Evolutionary conservation across 176 grass and related monocot species (phyloP), one percentile per base, ranked within the genome.

Genomic region (Aegilops longissima): DNA sequence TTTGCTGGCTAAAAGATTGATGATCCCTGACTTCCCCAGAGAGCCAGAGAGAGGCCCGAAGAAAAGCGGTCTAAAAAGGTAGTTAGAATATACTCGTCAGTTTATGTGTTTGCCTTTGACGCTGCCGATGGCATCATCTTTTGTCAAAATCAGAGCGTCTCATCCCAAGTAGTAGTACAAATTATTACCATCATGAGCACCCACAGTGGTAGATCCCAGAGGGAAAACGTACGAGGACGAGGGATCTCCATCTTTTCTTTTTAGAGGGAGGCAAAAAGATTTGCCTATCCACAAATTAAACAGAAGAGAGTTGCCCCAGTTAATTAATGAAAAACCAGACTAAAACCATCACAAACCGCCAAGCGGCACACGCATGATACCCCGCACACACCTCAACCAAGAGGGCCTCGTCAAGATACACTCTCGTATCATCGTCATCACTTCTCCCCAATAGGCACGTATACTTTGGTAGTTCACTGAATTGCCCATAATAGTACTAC

Each of bases 1-100:
- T 91, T 80, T 85, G 85, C 90, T 77, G 77, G 47, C 21, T 77
- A 80, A 88, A 91, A 87, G 86, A 91, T 81, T 69, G 82, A 80
- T 86, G 88, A 88, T 85, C 86, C 77, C 54, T 62, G 49, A 9
- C 20, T 64, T 49, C 77, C 77, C 78, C 85, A 69, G 20, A 68
- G 20, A 68, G 65, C 85, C 49, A 51, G 49, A 47, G 44, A 12
- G 47, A 54, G 51, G 16, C 51, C 16, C 16, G 24, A 59, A 88
- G 62, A 80, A 51, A 77, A 78, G 31, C 47, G 16, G 38, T 56
- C 31, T 70, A 29, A 59, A 79, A 86, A 70, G 64, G 33, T 10
- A 11, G 84, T 11, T 75, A 45, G 63, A 88, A 70, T 70, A 76
- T 69, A 76, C 61, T 77, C 38, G 76, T 71, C 86, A 76, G 86